phyloP scores from a whole-genome alignment of 2,329 filamentous ascomycete genomes.

The Drechslera avenae region DNA sequence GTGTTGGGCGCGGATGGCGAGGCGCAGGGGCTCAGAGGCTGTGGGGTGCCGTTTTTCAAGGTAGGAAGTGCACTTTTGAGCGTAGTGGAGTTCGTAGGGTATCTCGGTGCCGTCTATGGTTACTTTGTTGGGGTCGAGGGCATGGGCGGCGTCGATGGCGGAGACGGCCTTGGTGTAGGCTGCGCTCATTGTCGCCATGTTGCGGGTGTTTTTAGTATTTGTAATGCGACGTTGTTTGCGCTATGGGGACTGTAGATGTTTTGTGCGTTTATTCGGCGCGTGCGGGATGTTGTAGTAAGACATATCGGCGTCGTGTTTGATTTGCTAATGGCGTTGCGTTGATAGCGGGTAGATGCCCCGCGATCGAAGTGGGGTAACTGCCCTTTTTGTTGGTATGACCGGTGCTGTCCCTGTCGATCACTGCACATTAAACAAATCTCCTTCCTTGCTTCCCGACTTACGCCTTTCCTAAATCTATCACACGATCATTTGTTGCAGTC shows the following conservation, averaged over 20 bases:
- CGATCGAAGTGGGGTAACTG: constrained; percentile 17
- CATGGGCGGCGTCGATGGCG: constrained; percentile 75
- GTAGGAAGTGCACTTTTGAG: constrained; percentile 77
- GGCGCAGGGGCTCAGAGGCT: constrained; percentile 69
- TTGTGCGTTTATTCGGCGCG: background rate
- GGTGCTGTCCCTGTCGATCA: constrained; percentile 5
- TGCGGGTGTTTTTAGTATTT: background rate
- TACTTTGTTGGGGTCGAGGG: constrained; percentile 66
- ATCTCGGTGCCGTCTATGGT: constrained; percentile 52
- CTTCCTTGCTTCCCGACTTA: background rate
- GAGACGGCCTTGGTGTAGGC: constrained; percentile 58
- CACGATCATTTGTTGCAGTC: background rate
- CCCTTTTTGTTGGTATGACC: background rate
- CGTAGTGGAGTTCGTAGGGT: constrained; percentile 84
- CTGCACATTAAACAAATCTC: background rate
- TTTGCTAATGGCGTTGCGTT: constrained; percentile 10
- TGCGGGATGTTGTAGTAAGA: constrained; percentile 5
- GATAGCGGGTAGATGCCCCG: constrained; percentile 23
- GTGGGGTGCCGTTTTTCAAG: constrained; percentile 64
- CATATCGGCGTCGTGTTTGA: constrained; percentile 20
- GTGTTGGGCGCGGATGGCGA: constrained; percentile 84
- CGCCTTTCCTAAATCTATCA: background rate
- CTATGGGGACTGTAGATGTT: background rate
- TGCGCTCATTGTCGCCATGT: constrained; percentile 16
- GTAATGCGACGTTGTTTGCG: background rate